A percentile compares a stretch with the other conserved stretches of the same genome.
These are phyloP conservation scores for Cytospora schulzeri DNA, from an alignment of 2,329 filamentous ascomycete species.

Conservation along the genomic window DNA sequence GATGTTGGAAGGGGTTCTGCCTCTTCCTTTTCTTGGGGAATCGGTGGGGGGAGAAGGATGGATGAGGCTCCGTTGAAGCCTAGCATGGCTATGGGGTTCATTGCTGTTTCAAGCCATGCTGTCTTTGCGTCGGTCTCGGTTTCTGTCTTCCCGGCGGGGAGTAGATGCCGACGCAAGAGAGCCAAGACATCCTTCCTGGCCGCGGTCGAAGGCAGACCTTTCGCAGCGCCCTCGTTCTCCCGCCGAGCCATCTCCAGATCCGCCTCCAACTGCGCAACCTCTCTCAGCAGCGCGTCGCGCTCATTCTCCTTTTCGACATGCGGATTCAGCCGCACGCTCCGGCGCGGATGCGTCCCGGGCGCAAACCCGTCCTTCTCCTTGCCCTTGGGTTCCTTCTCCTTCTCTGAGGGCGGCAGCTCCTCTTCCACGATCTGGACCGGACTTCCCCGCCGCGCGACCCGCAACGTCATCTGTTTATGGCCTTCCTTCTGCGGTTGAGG, in stretches of 20 bases:
- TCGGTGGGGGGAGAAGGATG: slow-evolving; percentile 7
- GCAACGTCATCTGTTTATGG: slow-evolving; percentile 5
- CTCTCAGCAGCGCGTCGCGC: slow-evolving; percentile 54
- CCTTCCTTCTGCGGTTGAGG: slow-evolving; percentile 11
- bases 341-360: slow-evolving; percentile 31
- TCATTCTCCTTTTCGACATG: slow-evolving; percentile 53
- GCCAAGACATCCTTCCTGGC: slow-evolving; percentile 41
- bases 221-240: slow-evolving; percentile 53
- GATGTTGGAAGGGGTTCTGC: slow-evolving; percentile 52
- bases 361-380: slow-evolving; percentile 40
- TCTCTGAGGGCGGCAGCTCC: slow-evolving; percentile 39
- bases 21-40: slow-evolving; percentile 35
- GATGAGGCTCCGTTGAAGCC: slow-evolving; percentile 44
- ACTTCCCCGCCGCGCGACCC: slow-evolving; percentile 16
- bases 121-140: slow-evolving; percentile 37
- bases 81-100: slow-evolving; percentile 55
- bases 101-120: slow-evolving; percentile 50
- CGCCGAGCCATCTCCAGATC: slow-evolving; percentile 59
- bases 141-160: slow-evolving; percentile 39
- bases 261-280: slow-evolving; percentile 58
- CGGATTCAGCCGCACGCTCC: slow-evolving; percentile 47
- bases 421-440: slow-evolving; percentile 1
- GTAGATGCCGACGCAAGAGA: slow-evolving; percentile 45
- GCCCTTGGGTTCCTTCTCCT: slow-evolving; percentile 46
- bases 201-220: background rate